These are phyloP conservation scores for Saccharomyces mikatae DNA, from an alignment of 805 yeast species.

Conservation along the genomic window DNA sequence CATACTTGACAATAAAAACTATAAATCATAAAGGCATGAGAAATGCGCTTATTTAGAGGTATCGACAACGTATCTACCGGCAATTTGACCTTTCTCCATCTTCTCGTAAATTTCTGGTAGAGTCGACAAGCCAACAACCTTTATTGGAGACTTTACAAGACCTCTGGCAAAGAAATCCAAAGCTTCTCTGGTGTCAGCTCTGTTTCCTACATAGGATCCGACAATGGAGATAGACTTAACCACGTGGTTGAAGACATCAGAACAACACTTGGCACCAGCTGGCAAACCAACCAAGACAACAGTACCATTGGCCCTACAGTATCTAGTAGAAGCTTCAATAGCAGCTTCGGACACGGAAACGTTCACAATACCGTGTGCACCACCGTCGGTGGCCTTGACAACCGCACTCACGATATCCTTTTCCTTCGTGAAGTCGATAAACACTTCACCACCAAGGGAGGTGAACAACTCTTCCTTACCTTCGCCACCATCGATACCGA, in stretches of 20 bases:
- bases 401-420: slow-evolving; percentile 44
- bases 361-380: slow-evolving; percentile 64
- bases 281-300: slow-evolving; percentile 57
- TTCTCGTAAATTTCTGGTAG: slow-evolving; percentile 59
- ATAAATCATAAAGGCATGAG: background rate
- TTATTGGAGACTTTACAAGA: slow-evolving; percentile 62
- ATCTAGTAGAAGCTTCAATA: slow-evolving; percentile 41
- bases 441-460: slow-evolving; percentile 56
- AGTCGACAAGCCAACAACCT: slow-evolving; percentile 66
- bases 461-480: slow-evolving; percentile 50
- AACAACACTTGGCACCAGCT: slow-evolving; percentile 40
- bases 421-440: slow-evolving; percentile 45
- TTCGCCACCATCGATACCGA: slow-evolving; percentile 69
- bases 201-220: slow-evolving; percentile 46
- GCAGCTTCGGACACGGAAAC: slow-evolving; percentile 51
- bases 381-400: slow-evolving; percentile 46
- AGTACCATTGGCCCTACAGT: slow-evolving; percentile 52
- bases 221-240: slow-evolving; percentile 40
- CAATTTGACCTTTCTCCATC: slow-evolving; percentile 78
- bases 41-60: slow-evolving; percentile 41
- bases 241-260: slow-evolving; percentile 42
- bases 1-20: background rate
- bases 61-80: slow-evolving; percentile 85
- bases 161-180: slow-evolving; percentile 68
- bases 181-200: slow-evolving; percentile 54